phyloP scores from a whole-genome alignment of 257 asterid species.

The Prunella vulgaris region DNA sequence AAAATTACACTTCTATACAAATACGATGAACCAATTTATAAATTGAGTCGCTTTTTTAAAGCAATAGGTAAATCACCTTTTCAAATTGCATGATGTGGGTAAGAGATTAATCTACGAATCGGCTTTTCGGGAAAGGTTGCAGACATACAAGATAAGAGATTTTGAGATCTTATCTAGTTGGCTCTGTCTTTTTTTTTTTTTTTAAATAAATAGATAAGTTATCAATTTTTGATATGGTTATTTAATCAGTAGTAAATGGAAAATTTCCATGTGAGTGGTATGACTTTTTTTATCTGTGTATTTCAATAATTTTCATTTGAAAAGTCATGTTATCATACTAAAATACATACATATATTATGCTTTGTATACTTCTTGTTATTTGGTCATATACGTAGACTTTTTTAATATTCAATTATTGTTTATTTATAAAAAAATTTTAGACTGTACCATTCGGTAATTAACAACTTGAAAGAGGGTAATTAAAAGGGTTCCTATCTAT shows the following conservation, averaged over 20 bases:
- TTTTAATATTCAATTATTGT: neutral
- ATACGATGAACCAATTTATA: too few relatives aligned
- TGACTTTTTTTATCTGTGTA: neutral
- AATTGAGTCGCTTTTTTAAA: too few relatives aligned
- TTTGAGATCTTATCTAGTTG: neutral
- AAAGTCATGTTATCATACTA: neutral
- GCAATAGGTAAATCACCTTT: too few relatives aligned
- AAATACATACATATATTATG: neutral
- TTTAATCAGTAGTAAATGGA: neutral
- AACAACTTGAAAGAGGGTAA: too few relatives aligned
- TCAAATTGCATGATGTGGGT: too few relatives aligned
- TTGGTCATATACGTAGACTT: neutral
- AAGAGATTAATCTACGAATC: neutral
- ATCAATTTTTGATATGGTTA: neutral
- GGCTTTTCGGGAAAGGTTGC: neutral
- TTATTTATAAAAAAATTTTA: neutral
- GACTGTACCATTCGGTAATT: too few relatives aligned
- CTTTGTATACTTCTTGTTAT: neutral
- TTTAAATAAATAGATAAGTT: neutral
- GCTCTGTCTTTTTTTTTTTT: neutral
- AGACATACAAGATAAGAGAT: neutral
- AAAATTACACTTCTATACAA: too few relatives aligned
- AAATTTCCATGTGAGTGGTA: neutral
- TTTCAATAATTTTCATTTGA: neutral
- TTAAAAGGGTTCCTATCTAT: too few relatives aligned